Percentiles rank a stretch among this genome's conserved stretches.
phyloP scores from a whole-genome alignment of 768 basidiomycete species.

The Leccinum obscurum region DNA sequence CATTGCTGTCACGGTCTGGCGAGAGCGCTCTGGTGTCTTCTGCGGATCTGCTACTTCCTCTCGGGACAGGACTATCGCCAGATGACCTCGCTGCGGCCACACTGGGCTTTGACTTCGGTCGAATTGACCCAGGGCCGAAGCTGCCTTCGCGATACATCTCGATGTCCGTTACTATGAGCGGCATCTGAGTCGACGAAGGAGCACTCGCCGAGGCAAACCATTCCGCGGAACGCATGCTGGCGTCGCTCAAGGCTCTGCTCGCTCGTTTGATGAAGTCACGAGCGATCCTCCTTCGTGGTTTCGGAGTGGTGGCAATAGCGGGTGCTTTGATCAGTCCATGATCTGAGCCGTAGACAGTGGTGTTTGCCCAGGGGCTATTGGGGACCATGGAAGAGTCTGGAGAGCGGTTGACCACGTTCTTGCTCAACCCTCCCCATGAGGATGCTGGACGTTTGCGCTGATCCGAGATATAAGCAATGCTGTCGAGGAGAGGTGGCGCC shows the following conservation, averaged over 20 bases:
- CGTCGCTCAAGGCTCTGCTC: constrained; percentile 26
- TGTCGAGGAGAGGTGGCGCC: constrained; percentile 28
- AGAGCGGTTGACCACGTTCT: neutral
- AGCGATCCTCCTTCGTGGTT: constrained; percentile 15
- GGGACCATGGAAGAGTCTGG: constrained; percentile 8
- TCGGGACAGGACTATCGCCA: neutral
- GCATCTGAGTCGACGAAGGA: constrained; percentile 7
- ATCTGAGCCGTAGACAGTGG: constrained; percentile 3
- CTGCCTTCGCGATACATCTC: constrained; percentile 29
- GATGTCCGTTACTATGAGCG: constrained; percentile 23
- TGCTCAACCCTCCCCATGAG: constrained; percentile 28
- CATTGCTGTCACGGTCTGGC: constrained; percentile 28
- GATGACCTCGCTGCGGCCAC: constrained; percentile 1
- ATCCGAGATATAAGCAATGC: constrained; percentile 11
- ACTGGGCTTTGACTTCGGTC: neutral
- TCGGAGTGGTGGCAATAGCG: constrained; percentile 10
- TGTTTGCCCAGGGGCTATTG: constrained; percentile 8
- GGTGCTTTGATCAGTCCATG: constrained; percentile 2
- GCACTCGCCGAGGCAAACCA: constrained; percentile 30
- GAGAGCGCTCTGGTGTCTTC: constrained; percentile 1
- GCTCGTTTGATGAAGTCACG: constrained; percentile 21
- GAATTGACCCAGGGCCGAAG: constrained; percentile 7
- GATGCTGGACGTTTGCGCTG: constrained; percentile 9
- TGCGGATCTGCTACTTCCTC: constrained; percentile 4
- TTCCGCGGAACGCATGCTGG: constrained; percentile 33